These are phyloP conservation scores for Rhodotorula kratochvilovae DNA, from an alignment of 768 basidiomycete species.

Conservation along the genomic window DNA sequence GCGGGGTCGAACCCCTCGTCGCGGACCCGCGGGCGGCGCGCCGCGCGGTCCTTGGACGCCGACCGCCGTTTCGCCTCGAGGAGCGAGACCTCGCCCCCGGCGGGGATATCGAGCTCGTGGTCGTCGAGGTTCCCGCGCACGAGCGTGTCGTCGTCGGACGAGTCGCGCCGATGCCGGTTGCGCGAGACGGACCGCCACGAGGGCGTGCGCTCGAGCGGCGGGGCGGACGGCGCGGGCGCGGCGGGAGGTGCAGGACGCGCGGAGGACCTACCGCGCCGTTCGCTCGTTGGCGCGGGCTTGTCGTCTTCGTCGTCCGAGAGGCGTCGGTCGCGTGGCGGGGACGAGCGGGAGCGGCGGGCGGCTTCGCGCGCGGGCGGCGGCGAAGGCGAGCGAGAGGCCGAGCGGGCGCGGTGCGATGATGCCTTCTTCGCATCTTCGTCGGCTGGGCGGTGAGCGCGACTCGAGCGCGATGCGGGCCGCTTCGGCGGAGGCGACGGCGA, in stretches of 20 bases:
- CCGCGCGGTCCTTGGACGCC: not conserved
- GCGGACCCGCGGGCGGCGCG: not conserved
- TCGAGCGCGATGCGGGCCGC: not conserved
- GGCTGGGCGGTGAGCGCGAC: not conserved
- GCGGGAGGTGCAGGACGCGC: not conserved
- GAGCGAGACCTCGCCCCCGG: constrained; percentile 24
- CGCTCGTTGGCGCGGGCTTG: too few species aligned
- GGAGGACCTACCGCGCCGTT: not conserved
- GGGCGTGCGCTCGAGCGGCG: constrained; percentile 9
- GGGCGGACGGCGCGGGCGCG: not conserved
- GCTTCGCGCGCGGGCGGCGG: not conserved
- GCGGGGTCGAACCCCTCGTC: constrained; percentile 25
- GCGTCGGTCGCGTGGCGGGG: not conserved
- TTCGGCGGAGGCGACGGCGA: not conserved
- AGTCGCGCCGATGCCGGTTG: constrained; percentile 24
- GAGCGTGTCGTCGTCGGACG: constrained; percentile 29
- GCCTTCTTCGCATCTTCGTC: not conserved
- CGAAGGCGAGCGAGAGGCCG: not conserved
- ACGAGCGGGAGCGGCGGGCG: not conserved
- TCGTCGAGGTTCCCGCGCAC: constrained; percentile 28
- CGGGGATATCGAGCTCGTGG: constrained; percentile 25
- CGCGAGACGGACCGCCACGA: constrained; percentile 32
- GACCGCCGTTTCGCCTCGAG: constrained; percentile 19
- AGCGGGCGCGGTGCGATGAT: not conserved
- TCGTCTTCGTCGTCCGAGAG: not conserved